Conservation (phyloP, 805 yeast species). For the Candida stauntonica region DNA sequence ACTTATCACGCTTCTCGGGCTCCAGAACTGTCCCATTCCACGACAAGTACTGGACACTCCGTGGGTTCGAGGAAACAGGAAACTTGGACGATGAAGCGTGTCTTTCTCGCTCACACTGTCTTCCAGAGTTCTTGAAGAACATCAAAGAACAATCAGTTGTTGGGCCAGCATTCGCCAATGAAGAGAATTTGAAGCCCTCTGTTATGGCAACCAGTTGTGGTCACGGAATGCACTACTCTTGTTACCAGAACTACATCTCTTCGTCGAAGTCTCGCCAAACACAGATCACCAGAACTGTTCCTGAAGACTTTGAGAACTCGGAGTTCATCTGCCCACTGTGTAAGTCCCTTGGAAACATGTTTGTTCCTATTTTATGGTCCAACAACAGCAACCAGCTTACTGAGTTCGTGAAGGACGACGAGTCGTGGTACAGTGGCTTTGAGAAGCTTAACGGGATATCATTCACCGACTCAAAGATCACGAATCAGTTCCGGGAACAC, state of each 20-base stretch:
- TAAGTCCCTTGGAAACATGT: slow-evolving; percentile 78
- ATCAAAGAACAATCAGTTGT: slow-evolving; percentile 39
- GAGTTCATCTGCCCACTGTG: slow-evolving; percentile 91
- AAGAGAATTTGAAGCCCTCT: slow-evolving; percentile 25
- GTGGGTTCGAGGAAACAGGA: slow-evolving; percentile 48
- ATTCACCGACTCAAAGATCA: slow-evolving; percentile 5
- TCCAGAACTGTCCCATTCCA: slow-evolving; percentile 62
- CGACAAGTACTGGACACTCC: slow-evolving; percentile 59
- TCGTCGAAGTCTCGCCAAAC: slow-evolving; percentile 52
- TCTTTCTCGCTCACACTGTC: slow-evolving; percentile 26
- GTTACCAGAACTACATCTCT: slow-evolving; percentile 61
- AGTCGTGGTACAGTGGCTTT: slow-evolving; percentile 20
- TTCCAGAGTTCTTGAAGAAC: slow-evolving; percentile 36
- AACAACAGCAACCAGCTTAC: slow-evolving; percentile 34
- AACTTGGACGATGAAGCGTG: slow-evolving; percentile 16
- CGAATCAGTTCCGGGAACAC: slow-evolving; percentile 8
- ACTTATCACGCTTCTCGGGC: slow-evolving; percentile 53
- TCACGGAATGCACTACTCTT: slow-evolving; percentile 85
- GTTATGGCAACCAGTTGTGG: slow-evolving; percentile 69
- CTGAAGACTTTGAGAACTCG: slow-evolving; percentile 64
- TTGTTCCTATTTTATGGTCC: slow-evolving; percentile 70
- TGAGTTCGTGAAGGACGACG: slow-evolving; percentile 8
- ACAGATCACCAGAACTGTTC: slow-evolving; percentile 78
- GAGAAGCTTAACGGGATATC: slow-evolving; percentile 7
- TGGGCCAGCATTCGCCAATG: slow-evolving; percentile 62